Evolutionary conservation across 2,329 filamentous ascomycete genomes (phyloP).

Genomic region (Passalora sequoiae): DNA sequence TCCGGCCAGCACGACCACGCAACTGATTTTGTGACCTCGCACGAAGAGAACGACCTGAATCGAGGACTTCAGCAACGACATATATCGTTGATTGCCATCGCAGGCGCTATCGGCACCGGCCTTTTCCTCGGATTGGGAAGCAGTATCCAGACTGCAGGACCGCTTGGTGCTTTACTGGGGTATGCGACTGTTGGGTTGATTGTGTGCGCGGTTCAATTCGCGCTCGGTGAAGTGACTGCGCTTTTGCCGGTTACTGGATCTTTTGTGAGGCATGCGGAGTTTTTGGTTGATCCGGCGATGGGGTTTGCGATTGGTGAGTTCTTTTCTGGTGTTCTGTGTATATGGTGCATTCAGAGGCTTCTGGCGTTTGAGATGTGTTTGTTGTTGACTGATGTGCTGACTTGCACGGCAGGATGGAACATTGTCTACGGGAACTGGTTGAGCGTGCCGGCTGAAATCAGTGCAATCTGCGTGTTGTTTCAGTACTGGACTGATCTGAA

Average conservation of each 20-base stretch:
- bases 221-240: slow-evolving; percentile 49
- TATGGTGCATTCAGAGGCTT: too few species aligned
- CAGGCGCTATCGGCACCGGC: slow-evolving; percentile 67
- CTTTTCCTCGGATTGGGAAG: slow-evolving; percentile 54
- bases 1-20: slow-evolving; percentile 8
- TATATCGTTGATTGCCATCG: slow-evolving; percentile 62
- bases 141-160: slow-evolving; percentile 49
- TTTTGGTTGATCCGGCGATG: slow-evolving; percentile 48
- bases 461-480: slow-evolving; percentile 30
- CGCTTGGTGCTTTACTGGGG: slow-evolving; percentile 49
- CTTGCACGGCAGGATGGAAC: too few species aligned
- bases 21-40: slow-evolving; percentile 26
- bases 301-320: slow-evolving; percentile 26
- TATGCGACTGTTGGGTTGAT: slow-evolving; percentile 49
- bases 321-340: too few species aligned
- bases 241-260: slow-evolving; percentile 49
- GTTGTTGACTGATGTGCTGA: too few species aligned
- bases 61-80: slow-evolving; percentile 51
- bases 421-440: slow-evolving; percentile 29
- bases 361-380: too few species aligned
- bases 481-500: slow-evolving; percentile 33
- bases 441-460: slow-evolving; percentile 32
- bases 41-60: slow-evolving; percentile 36
- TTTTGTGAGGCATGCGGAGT: slow-evolving; percentile 48
- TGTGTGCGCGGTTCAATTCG: slow-evolving; percentile 49